phyloP scores from a whole-genome alignment of 2,329 filamentous ascomycete genomes.

The Chaetomiaceae sp. region DNA sequence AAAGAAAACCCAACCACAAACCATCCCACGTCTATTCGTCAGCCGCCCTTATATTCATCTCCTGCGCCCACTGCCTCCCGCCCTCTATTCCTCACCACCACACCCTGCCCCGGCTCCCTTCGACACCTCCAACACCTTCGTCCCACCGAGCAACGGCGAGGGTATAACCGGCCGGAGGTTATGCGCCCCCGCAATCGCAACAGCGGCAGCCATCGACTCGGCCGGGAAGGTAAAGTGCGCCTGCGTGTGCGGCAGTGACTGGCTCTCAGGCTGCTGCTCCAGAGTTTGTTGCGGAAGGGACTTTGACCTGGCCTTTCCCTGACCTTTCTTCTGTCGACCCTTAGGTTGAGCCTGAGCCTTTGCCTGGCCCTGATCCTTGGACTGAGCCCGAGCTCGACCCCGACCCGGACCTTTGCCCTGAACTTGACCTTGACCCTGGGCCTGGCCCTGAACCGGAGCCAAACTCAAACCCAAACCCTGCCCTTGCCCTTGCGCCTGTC shows the following conservation, averaged over 20 bases:
- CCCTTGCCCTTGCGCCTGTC: too few species aligned
- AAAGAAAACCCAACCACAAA: too few species aligned
- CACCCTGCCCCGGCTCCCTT: too few species aligned
- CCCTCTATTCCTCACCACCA: too few species aligned
- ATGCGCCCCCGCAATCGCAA: slow-evolving; percentile 8
- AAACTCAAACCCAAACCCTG: too few species aligned
- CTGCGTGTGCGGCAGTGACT: background rate
- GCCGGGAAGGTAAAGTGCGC: background rate
- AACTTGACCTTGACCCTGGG: background rate
- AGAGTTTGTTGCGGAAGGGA: too few species aligned
- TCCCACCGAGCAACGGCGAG: background rate
- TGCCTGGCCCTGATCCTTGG: background rate
- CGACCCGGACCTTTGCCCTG: background rate
- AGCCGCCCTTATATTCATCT: too few species aligned
- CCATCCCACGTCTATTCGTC: too few species aligned
- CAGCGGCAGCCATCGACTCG: slow-evolving; percentile 4
- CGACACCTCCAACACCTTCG: background rate
- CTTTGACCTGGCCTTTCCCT: too few species aligned
- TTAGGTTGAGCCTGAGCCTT: background rate
- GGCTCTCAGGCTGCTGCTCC: background rate
- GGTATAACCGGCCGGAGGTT: background rate
- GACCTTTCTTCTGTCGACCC: background rate
- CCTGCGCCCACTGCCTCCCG: too few species aligned
- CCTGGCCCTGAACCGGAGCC: background rate
- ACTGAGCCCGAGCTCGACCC: background rate